A percentile compares a stretch with the other conserved stretches of the same genome.
Conservation (phyloP, 305 asterid species). For the Solanum chacoense region DNA sequence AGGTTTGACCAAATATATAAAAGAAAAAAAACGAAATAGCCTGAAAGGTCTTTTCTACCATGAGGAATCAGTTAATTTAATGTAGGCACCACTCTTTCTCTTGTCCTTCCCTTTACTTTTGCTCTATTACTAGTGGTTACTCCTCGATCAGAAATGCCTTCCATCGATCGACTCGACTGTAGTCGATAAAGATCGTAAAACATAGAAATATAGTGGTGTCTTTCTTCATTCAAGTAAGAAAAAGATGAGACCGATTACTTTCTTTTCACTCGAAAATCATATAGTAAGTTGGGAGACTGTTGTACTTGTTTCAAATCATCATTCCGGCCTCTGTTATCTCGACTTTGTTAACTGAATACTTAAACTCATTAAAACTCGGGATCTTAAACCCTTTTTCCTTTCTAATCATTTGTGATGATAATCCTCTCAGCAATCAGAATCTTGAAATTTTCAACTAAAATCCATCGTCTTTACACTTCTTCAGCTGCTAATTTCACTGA, state of each 20-base stretch:
- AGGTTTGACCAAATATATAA: not conserved
- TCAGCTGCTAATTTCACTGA: constrained; percentile 23
- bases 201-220: not conserved
- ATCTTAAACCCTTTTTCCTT: not conserved
- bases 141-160: not conserved
- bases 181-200: no score
- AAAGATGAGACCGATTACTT: no score
- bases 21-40: no score
- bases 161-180: not conserved
- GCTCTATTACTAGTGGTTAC: not conserved
- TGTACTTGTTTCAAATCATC: not conserved
- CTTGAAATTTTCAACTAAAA: constrained; percentile 3
- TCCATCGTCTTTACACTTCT: constrained; percentile 5
- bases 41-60: no score
- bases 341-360: not conserved
- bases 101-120: no score
- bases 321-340: not conserved
- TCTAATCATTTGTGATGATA: constrained; percentile 6
- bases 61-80: no score
- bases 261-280: no score
- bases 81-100: not conserved
- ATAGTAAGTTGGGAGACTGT: not conserved
- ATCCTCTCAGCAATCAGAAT: constrained; percentile 12
- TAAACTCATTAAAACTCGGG: not conserved
- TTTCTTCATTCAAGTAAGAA: not conserved